Conservation (phyloP, 2,329 filamentous ascomycete species). For the Aureobasidium musti region DNA sequence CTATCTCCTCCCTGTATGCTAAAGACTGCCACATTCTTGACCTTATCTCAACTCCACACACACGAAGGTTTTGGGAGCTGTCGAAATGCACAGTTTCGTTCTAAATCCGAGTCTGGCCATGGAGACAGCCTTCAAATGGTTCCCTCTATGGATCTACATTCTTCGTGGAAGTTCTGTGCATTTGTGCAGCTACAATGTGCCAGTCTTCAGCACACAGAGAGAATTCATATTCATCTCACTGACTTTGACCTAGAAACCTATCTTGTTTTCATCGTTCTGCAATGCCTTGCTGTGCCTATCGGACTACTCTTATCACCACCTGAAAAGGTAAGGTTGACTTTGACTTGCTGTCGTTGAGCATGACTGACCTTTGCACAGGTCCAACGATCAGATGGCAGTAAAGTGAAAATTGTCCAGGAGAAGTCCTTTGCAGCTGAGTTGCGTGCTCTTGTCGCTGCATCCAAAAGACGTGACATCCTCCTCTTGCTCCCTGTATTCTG, state of each 20-base stretch:
- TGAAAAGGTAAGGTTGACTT: conserved; percentile 37
- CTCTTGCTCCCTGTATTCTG: conserved; percentile 50
- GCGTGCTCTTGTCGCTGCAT: conserved; percentile 42
- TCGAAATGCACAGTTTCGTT: no score
- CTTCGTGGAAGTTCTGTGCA: no score
- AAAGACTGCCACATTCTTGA: no score
- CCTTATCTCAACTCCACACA: no score
- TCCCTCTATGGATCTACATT: no score
- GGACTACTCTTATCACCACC: conserved; percentile 46
- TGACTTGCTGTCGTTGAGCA: no score
- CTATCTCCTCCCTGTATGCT: no score
- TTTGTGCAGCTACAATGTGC: no score
- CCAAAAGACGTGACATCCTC: conserved; percentile 41
- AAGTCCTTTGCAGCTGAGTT: conserved; percentile 47
- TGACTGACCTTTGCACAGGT: conserved; percentile 35
- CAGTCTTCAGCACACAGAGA: no score
- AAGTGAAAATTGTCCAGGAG: conserved; percentile 44
- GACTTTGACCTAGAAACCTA: conserved; percentile 41
- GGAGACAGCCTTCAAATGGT: no score
- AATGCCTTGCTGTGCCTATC: conserved; percentile 44
- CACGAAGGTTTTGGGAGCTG: no score
- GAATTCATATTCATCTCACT: neutral
- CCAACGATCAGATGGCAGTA: conserved; percentile 46
- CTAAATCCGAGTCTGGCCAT: no score
- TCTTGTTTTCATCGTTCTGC: conserved; percentile 49